Percentiles rank a stretch among this genome's conserved stretches.
phyloP scores from a whole-genome alignment of 345 rosid genomes.

The Euclidium syriacum region DNA sequence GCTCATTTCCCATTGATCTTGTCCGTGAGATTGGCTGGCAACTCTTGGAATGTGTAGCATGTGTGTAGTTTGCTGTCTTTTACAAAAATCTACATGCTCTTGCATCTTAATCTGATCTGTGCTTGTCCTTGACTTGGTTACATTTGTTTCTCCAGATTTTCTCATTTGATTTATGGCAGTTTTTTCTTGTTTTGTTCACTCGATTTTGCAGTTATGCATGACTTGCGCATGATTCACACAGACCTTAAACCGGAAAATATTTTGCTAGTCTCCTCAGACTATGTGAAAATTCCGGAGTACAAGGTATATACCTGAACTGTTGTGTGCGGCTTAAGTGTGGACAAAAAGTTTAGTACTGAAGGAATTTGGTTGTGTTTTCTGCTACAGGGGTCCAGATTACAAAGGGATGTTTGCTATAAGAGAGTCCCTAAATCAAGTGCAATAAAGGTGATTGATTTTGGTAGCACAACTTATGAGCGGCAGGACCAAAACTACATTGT shows the following conservation, averaged over 20 bases:
- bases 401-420: conserved; percentile 49
- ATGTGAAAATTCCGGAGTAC: conserved; percentile 71
- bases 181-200: background rate
- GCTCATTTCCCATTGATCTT: conserved; percentile 93
- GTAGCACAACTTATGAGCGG: conserved; percentile 79
- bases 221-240: conserved; percentile 70
- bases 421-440: conserved; percentile 86
- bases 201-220: conserved; percentile 81
- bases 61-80: conserved; percentile 82
- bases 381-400: conserved; percentile 47
- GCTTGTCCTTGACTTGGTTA: conserved; percentile 17
- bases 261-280: conserved; percentile 68
- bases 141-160: background rate
- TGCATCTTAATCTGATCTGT: conserved; percentile 22
- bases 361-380: background rate
- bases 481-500: conserved; percentile 77
- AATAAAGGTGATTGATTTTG: conserved; percentile 87
- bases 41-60: conserved; percentile 99
- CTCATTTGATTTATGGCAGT: background rate
- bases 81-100: conserved; percentile 12
- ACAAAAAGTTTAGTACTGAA: background rate
- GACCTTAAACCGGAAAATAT: conserved; percentile 90
- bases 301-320: conserved; percentile 42
- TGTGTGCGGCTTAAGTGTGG: background rate
- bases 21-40: conserved; percentile 99